Evolutionary conservation across 768 basidiomycete genomes (phyloP).

Genomic region (Strobilomyces confusus): DNA sequence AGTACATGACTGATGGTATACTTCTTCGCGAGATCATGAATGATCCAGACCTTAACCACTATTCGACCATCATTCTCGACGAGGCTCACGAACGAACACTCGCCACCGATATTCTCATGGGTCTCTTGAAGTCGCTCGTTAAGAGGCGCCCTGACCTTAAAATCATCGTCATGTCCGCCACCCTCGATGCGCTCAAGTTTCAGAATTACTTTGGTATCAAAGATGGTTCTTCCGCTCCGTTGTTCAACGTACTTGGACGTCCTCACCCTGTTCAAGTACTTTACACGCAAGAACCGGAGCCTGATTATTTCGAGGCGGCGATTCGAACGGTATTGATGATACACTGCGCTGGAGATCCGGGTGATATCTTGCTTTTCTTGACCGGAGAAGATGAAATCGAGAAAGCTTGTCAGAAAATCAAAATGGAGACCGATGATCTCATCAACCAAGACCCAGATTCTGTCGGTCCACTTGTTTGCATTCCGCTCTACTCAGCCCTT

Average conservation of each 20-base stretch:
- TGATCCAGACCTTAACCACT: constrained; percentile 82
- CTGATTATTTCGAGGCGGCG: constrained; percentile 95
- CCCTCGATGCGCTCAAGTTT: constrained; percentile 94
- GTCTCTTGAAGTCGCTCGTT: constrained; percentile 82
- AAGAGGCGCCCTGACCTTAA: constrained; percentile 84
- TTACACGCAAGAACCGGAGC: constrained; percentile 88
- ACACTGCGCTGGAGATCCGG: constrained; percentile 88
- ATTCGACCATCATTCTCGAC: constrained; percentile 97
- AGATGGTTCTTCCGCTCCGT: constrained; percentile 48
- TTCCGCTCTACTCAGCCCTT: constrained; percentile 92
- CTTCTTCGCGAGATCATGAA: constrained; percentile 98
- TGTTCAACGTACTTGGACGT: constrained; percentile 89
- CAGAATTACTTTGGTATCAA: constrained; percentile 83
- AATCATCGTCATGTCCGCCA: constrained; percentile 98
- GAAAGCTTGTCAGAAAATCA: constrained; percentile 91
- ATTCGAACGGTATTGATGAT: constrained; percentile 97
- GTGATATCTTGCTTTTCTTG: constrained; percentile 91
- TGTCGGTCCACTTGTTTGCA: constrained; percentile 83
- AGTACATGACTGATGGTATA: constrained; percentile 99
- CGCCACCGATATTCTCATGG: constrained; percentile 98
- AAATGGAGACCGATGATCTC: constrained; percentile 83
- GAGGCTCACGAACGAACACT: constrained; percentile 98
- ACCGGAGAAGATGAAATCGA: constrained; percentile 99
- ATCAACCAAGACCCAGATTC: constrained; percentile 62
- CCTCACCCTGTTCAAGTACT: constrained; percentile 96